Evolutionary conservation across 495 filamentous ascomycete species (phyloP).

Genomic region (Penicillium subrubescens): DNA sequence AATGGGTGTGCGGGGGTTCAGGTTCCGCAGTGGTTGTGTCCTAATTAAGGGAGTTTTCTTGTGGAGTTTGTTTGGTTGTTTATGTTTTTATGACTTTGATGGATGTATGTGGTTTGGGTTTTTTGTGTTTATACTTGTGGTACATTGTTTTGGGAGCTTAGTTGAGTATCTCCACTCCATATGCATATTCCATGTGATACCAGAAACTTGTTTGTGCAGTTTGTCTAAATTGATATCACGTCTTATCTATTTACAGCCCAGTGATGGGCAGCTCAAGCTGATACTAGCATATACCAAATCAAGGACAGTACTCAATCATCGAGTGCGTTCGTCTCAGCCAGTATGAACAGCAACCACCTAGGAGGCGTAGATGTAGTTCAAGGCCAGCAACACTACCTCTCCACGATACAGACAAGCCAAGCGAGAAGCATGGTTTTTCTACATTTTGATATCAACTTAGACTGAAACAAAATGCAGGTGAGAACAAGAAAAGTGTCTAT

Average conservation of each 20-base stretch:
- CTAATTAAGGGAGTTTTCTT: background rate
- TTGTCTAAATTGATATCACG: too few relatives aligned
- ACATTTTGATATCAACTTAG: too few relatives aligned
- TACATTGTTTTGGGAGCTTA: background rate
- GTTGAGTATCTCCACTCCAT: background rate
- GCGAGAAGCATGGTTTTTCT: background rate
- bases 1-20: slow-evolving; percentile 1
- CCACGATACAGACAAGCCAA: background rate
- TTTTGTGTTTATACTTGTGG: background rate
- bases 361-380: too few relatives aligned
- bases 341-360: too few relatives aligned
- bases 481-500: slow-evolving; percentile 28
- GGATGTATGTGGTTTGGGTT: background rate
- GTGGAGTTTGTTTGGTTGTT: background rate
- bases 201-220: background rate
- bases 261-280: too few relatives aligned
- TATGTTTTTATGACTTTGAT: background rate
- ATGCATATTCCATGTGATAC: background rate
- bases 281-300: too few relatives aligned
- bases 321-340: too few relatives aligned
- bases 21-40: slow-evolving; percentile 1
- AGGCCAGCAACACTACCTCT: too few relatives aligned
- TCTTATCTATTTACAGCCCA: background rate
- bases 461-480: background rate
- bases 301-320: too few relatives aligned